A percentile compares a stretch with the other conserved stretches of the same genome.
These are phyloP conservation scores for Paramarasmius palmivorus DNA, from an alignment of 1,284 basidiomycete genomes.

Conservation along the genomic window DNA sequence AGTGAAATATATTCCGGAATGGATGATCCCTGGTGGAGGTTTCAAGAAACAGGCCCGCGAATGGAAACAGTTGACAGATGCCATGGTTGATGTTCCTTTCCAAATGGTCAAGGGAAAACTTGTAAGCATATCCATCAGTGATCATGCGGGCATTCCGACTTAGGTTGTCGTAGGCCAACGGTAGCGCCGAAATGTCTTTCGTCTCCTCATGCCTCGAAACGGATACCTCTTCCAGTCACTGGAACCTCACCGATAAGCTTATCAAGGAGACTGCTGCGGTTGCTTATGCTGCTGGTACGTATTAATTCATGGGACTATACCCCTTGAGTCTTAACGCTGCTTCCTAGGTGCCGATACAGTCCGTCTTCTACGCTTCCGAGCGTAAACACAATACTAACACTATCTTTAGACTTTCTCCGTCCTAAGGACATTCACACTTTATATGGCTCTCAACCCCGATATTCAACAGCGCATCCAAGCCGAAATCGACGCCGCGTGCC, in stretches of 20 bases:
- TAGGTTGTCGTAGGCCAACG: neutral
- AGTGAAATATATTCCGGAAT: slow-evolving; percentile 3
- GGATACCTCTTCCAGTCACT: no score
- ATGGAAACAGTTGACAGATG: neutral
- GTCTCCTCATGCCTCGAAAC: neutral
- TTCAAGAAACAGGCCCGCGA: slow-evolving; percentile 3
- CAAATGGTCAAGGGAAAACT: neutral
- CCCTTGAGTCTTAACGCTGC: no score
- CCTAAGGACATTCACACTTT: neutral
- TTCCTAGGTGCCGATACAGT: no score
- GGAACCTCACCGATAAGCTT: no score
- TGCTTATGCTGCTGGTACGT: no score
- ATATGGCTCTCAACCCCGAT: slow-evolving; percentile 1
- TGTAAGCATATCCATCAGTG: neutral
- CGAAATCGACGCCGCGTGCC: neutral
- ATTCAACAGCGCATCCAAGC: neutral
- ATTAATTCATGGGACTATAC: no score
- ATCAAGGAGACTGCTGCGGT: no score
- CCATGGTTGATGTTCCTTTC: neutral
- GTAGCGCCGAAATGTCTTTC: neutral
- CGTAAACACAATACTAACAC: no score
- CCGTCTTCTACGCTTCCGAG: neutral
- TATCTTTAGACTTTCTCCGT: neutral
- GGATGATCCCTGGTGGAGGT: slow-evolving; percentile 2
- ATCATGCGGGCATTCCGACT: neutral